Base-by-base conservation (phyloP, 2,329 filamentous ascomycete species). In the Paraphoma sp. region DNA sequence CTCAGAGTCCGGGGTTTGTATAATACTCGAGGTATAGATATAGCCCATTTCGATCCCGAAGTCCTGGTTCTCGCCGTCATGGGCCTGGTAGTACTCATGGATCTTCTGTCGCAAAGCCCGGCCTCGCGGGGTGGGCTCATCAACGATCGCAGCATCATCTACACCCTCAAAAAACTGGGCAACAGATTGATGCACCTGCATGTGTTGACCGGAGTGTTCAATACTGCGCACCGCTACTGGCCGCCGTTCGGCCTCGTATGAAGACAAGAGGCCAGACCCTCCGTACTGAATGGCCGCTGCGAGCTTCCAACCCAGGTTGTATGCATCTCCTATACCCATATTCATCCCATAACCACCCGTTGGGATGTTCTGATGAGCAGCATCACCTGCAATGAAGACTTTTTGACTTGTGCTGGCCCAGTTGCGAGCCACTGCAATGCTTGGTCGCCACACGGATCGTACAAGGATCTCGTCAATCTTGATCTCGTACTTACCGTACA, bases 341-440 rank as follows among this genome's bases (percentile, higher is more conserved):
- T 79, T 79, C 64, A 78, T 71, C 4, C 77, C 78, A 45, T 78
- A 75, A 0, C 76, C 77, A 4, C 77, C 76, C 3, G 64, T 65
- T 1, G 76, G 73, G n/a, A 70, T 65, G 16, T 69, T 73, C 23
- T 68, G 62, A 54, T 79, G 76, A 6, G 76, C 76, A 40, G 60
- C 46, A 54, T 63, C 60, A 11, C 60, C 60, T 28, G 60, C 38
- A 6, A 63, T 43, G 16, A 63, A 70, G 1, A 74, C 60, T 3
- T 62, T 59, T 2, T 18, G 4, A 56, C 23, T 29, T 6, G 48
- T 64, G 8, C 51, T 47, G 41, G 69, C 76, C 6, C 47, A 30
- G 5, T 72, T 11, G 3, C 33, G 33, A 11, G 33, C 33, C 10
- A 38, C 62, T 0, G 72, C 72, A 5, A 77, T 45, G 28, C 48